Percentiles rank a stretch among this genome's conserved stretches.
Evolutionary conservation across 805 yeast genomes (phyloP).

Genomic region (Zygotorulaspora florentina): DNA sequence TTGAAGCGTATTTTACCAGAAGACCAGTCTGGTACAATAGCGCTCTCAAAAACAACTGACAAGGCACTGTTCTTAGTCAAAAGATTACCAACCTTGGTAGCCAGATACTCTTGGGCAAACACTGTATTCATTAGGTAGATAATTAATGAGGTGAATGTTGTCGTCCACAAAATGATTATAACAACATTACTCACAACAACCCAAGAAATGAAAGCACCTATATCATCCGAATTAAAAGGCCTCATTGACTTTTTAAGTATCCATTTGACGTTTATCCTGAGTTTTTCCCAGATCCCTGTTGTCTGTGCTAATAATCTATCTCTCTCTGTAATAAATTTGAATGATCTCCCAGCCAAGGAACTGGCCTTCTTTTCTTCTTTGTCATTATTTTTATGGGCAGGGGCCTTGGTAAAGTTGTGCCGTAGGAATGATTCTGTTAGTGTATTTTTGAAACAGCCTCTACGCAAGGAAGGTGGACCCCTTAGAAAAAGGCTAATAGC

Average conservation of each 20-base stretch:
- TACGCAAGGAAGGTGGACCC: neutral
- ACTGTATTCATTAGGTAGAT: constrained; percentile 64
- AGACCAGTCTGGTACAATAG: constrained; percentile 91
- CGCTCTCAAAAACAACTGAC: constrained; percentile 84
- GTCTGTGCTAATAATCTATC: constrained; percentile 39
- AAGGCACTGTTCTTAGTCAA: constrained; percentile 79
- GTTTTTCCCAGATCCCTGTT: constrained; percentile 38
- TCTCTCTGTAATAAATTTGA: constrained; percentile 26
- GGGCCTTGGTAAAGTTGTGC: neutral
- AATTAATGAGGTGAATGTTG: constrained; percentile 82
- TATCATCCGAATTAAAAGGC: constrained; percentile 89
- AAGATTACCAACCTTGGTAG: constrained; percentile 72
- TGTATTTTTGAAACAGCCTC: neutral
- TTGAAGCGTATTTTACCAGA: constrained; percentile 80
- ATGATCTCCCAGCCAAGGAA: constrained; percentile 6
- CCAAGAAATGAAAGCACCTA: constrained; percentile 90
- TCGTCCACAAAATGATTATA: constrained; percentile 79
- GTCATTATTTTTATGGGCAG: neutral
- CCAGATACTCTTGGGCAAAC: constrained; percentile 67
- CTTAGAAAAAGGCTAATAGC: too few relatives aligned
- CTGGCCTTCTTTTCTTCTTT: constrained; percentile 1
- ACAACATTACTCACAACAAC: constrained; percentile 80
- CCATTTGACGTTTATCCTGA: constrained; percentile 62
- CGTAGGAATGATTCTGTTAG: neutral
- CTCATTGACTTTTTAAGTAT: constrained; percentile 65